Evolutionary conservation across 352 stramenopile genomes (phyloP), one percentile per base, ranked within the genome.

Genomic region (Saprolegnia diclina): DNA sequence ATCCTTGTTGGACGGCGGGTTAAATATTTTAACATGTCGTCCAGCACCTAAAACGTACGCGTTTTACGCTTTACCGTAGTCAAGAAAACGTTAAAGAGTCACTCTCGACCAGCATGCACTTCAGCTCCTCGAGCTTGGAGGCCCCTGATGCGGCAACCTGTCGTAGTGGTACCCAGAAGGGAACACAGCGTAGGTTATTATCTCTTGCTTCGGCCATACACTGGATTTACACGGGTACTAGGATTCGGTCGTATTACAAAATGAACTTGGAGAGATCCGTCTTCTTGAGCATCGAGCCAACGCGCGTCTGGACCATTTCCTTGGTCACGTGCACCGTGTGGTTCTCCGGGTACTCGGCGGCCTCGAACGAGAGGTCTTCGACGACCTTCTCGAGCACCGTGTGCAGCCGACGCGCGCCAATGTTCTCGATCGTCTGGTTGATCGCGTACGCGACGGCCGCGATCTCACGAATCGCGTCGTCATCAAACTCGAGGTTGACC

Each of bases 221-320:
- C n/a, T n/a, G n/a, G n/a, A n/a, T n/a, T n/a, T n/a, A 45, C 38
- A 14, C 14, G 38, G 38, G 38, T 48, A 10, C 1, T 11, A 11
- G 4, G 7, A 48, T 48, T 48, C 3, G 3, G 3, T 10, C n/a
- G n/a, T n/a, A n/a, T 80, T 97, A 99, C 76, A 99, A 87, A 83
- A 99, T 99, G 79, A 98, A 99, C 83, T 98, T 98, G 65, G 94
- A 98, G 38, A 99, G 86, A 77, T 99, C 96, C 67, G 87, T 96
- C 72, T 92, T 94, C 79, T 96, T 96, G 73, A 98, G 88, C 69
- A 99, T 80, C 56, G 97, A 95, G 62, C 89, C 89, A 21, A 99
- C 82, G 55, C 94, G 90, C 71, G 97, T 87, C 48, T 92, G 73
- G 48, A 99, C 97, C 72, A 98, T 92, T 66, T 93, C 90, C 72